Evolutionary conservation across 2,329 filamentous ascomycete species (phyloP).

Genomic region (Colletotrichum tamarilloi): DNA sequence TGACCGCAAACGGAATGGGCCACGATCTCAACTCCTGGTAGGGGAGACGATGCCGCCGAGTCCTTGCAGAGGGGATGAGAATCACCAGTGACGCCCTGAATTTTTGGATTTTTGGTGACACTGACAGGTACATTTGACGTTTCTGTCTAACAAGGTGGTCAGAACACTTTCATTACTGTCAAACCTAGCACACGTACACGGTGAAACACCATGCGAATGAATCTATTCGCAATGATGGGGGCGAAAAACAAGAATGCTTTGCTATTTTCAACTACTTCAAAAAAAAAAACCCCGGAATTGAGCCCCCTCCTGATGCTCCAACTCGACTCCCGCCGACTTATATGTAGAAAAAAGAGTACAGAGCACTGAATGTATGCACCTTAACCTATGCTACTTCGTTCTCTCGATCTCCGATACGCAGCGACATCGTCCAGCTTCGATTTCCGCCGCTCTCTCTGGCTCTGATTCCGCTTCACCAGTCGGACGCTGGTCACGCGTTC

Average conservation of each 20-base stretch:
- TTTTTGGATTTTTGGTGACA: not conserved
- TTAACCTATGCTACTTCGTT: slow-evolving; percentile 28
- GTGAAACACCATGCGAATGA: not conserved
- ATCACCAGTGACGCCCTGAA: not conserved
- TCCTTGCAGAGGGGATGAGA: not conserved
- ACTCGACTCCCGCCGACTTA: not conserved
- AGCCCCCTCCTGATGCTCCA: not conserved
- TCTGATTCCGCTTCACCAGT: slow-evolving; percentile 32
- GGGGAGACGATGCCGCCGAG: not conserved
- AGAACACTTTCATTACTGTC: not conserved
- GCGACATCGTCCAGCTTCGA: slow-evolving; percentile 10
- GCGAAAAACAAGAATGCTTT: not conserved
- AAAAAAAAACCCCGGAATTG: not conserved
- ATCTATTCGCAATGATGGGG: not conserved
- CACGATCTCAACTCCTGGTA: slow-evolving; percentile 4
- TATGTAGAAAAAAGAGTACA: not conserved
- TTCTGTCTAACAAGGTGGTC: not conserved
- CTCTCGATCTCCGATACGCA: not conserved
- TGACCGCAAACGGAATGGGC: slow-evolving; percentile 13
- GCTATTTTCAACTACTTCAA: slow-evolving; percentile 22
- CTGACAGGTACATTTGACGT: not conserved
- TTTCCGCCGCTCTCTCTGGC: slow-evolving; percentile 32
- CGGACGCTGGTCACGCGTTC: slow-evolving; percentile 34
- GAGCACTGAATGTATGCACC: slow-evolving; percentile 18
- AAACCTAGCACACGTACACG: not conserved